A percentile compares a stretch with the other conserved stretches of the same genome.
phyloP scores from a whole-genome alignment of 768 basidiomycete species.

The Jaapia argillacea region DNA sequence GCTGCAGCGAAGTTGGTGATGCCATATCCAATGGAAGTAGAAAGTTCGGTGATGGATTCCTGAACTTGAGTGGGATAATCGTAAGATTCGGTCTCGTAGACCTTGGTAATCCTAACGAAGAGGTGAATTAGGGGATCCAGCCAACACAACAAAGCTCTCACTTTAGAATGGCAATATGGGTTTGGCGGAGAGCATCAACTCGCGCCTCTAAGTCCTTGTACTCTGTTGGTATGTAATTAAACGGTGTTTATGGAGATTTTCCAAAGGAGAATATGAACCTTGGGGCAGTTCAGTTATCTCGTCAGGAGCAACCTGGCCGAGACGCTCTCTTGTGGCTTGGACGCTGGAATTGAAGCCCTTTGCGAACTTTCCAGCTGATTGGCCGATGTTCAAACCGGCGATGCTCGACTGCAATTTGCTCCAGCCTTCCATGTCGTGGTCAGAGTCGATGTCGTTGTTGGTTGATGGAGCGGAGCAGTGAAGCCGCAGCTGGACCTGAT shows the following conservation, averaged over 20 bases:
- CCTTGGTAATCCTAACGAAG: conserved; percentile 62
- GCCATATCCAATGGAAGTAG: conserved; percentile 59
- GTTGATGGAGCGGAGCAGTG: background rate
- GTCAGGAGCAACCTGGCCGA: conserved; percentile 82
- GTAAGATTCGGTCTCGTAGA: conserved; percentile 81
- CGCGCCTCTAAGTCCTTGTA: conserved; percentile 94
- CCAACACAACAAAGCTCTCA: conserved; percentile 22
- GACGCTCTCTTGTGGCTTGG: conserved; percentile 78
- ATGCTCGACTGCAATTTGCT: conserved; percentile 56
- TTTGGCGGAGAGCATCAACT: conserved; percentile 82
- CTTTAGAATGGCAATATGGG: conserved; percentile 75
- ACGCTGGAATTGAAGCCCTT: conserved; percentile 78
- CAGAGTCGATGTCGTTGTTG: background rate
- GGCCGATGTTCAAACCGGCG: conserved; percentile 55
- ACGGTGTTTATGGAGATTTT: too few relatives aligned
- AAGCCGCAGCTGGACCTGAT: background rate
- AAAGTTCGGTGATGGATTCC: conserved; percentile 68
- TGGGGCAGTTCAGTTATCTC: conserved; percentile 94
- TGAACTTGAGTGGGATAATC: conserved; percentile 88
- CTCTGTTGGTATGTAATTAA: too few relatives aligned
- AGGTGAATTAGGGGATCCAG: conserved; percentile 2
- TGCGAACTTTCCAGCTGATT: conserved; percentile 64
- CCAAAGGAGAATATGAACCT: conserved; percentile 45
- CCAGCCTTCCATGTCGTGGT: conserved; percentile 44
- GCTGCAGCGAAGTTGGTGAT: conserved; percentile 79